Percentiles rank a stretch among this genome's conserved stretches.
Evolutionary conservation across 441 rosid genomes (phyloP).

Genomic region (Populus hybrid): DNA sequence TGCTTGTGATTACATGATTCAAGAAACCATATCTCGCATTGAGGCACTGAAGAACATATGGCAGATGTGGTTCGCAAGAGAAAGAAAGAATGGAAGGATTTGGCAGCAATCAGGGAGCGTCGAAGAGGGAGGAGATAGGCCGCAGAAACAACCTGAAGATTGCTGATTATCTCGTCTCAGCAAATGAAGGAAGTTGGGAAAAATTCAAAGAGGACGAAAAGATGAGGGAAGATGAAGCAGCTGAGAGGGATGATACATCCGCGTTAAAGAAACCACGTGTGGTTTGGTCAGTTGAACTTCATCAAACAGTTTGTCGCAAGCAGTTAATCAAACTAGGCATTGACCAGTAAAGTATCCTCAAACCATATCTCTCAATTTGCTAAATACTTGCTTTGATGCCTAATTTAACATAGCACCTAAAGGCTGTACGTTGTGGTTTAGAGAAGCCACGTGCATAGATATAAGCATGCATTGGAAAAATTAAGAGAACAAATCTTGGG

Average conservation of each 20-base stretch:
- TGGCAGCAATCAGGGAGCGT: constrained; percentile 83
- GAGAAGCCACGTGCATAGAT: neutral
- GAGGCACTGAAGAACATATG: constrained; percentile 89
- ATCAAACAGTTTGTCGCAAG: constrained; percentile 88
- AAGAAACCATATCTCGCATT: too few relatives aligned
- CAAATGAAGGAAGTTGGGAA: constrained; percentile 51
- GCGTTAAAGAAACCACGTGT: constrained; percentile 86
- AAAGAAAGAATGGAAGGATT: constrained; percentile 62
- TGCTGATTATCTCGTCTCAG: constrained; percentile 62
- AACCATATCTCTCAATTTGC: neutral
- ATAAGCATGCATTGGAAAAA: too few relatives aligned
- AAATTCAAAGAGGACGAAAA: too few relatives aligned
- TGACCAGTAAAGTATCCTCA: constrained; percentile 68
- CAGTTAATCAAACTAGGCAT: constrained; percentile 93
- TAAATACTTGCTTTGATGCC: neutral
- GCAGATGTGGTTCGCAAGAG: constrained; percentile 89
- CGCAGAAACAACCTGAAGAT: constrained; percentile 53
- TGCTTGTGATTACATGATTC: constrained; percentile 84
- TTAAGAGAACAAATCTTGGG: neutral
- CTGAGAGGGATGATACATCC: constrained; percentile 82
- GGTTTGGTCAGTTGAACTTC: constrained; percentile 93
- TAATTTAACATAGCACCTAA: neutral
- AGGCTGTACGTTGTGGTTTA: neutral
- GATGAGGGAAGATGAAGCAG: constrained; percentile 78
- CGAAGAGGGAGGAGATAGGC: constrained; percentile 63